Evolutionary conservation across 2,329 filamentous ascomycete genomes (phyloP).

Genomic region (Aspergillus sp.): DNA sequence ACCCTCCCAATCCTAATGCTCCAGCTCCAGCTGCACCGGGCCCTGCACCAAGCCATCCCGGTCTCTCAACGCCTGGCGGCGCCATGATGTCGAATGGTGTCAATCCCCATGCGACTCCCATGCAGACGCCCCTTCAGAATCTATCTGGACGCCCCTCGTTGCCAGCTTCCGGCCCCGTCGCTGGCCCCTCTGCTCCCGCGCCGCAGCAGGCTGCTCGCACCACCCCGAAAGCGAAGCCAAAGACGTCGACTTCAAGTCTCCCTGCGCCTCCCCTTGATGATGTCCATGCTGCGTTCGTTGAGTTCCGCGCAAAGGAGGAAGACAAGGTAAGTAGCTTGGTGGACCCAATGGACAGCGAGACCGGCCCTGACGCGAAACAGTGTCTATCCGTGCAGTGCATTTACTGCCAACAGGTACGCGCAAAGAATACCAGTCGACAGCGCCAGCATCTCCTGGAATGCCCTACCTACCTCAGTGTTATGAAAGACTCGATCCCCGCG

Average conservation of each 20-base stretch:
- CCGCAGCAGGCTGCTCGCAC: slow-evolving; percentile 34
- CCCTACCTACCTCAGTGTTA: slow-evolving; percentile 51
- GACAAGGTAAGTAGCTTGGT: slow-evolving; percentile 39
- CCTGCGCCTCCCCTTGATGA: slow-evolving; percentile 50
- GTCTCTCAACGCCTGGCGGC: slow-evolving; percentile 44
- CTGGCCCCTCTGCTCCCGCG: slow-evolving; percentile 30
- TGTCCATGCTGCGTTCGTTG: slow-evolving; percentile 51
- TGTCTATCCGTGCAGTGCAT: slow-evolving; percentile 52
- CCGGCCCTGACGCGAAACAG: slow-evolving; percentile 21
- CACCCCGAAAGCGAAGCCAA: slow-evolving; percentile 40
- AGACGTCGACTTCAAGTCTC: slow-evolving; percentile 40
- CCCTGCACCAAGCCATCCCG: slow-evolving; percentile 30
- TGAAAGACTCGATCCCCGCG: slow-evolving; percentile 54
- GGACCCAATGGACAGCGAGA: background rate
- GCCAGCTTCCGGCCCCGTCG: slow-evolving; percentile 37
- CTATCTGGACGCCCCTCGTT: slow-evolving; percentile 42
- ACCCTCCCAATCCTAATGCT: slow-evolving; percentile 43
- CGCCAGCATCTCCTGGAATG: slow-evolving; percentile 52
- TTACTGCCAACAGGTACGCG: slow-evolving; percentile 51
- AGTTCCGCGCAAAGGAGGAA: slow-evolving; percentile 49
- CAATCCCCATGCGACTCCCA: slow-evolving; percentile 43
- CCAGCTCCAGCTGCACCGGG: slow-evolving; percentile 34
- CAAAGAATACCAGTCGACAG: slow-evolving; percentile 52
- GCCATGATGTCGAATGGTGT: slow-evolving; percentile 47
- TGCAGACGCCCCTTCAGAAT: slow-evolving; percentile 43